These are phyloP conservation scores for Stagonosporopsis tanaceti DNA, from an alignment of 2,329 filamentous ascomycete species.

Conservation along the genomic window DNA sequence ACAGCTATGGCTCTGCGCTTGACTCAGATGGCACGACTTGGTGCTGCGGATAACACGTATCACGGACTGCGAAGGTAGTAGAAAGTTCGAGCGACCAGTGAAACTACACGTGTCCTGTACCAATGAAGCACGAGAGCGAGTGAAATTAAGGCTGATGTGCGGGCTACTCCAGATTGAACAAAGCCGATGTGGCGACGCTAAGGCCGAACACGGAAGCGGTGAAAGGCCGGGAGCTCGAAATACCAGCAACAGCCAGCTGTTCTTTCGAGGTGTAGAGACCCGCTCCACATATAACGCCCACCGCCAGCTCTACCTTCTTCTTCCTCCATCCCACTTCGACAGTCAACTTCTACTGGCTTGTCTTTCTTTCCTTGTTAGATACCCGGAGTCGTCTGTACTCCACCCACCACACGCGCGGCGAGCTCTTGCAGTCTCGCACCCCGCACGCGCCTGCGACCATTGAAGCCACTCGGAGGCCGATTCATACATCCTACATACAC, in stretches of 20 bases:
- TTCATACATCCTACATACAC: constrained; percentile 43
- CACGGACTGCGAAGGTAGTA: constrained; percentile 14
- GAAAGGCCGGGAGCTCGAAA: constrained; percentile 30
- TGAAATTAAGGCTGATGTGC: constrained; percentile 43
- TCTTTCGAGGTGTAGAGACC: constrained; percentile 39
- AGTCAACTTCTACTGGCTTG: constrained; percentile 30
- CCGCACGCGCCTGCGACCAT: constrained; percentile 27
- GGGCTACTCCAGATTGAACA: constrained; percentile 21
- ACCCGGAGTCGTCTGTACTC: constrained; percentile 39
- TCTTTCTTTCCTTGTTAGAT: constrained; percentile 37
- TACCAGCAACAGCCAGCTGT: constrained; percentile 44
- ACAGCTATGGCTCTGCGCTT: constrained; percentile 2
- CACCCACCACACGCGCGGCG: constrained; percentile 24
- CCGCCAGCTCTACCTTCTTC: constrained; percentile 31
- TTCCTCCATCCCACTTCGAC: constrained; percentile 30
- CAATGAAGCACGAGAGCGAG: constrained; percentile 35
- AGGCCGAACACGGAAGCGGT: constrained; percentile 31
- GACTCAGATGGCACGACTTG: not conserved
- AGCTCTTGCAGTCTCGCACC: constrained; percentile 37
- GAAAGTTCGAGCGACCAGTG: constrained; percentile 30
- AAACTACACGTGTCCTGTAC: constrained; percentile 45
- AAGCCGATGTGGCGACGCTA: constrained; percentile 25
- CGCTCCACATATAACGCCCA: constrained; percentile 41
- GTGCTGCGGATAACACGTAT: constrained; percentile 18
- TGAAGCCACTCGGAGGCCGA: constrained; percentile 25